Evolutionary conservation across 768 basidiomycete genomes (phyloP).

Genomic region (Auriscalpium microsporum): DNA sequence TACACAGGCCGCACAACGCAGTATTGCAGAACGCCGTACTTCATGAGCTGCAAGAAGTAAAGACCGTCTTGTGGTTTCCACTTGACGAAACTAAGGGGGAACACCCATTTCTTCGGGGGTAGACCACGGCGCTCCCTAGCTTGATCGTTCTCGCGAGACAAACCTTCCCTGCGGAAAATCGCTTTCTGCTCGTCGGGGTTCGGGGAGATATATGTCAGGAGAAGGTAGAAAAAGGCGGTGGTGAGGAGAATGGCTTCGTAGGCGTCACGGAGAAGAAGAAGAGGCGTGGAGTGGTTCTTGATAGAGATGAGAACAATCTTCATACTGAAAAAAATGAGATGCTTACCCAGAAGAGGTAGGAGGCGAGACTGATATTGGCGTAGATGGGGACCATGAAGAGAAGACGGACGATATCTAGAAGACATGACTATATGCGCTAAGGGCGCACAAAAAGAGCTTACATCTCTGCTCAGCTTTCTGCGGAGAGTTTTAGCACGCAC

Average conservation of each 20-base stretch:
- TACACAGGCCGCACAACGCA: slow-evolving; percentile 56
- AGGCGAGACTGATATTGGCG: slow-evolving; percentile 54
- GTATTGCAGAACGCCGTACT: slow-evolving; percentile 71
- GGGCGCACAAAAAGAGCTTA: slow-evolving; percentile 20
- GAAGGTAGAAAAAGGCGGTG: slow-evolving; percentile 72
- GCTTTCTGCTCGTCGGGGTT: slow-evolving; percentile 52
- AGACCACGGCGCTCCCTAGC: slow-evolving; percentile 35
- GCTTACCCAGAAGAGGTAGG: slow-evolving; percentile 62
- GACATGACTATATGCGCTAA: not conserved
- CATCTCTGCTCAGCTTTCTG: slow-evolving; percentile 68
- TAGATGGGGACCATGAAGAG: slow-evolving; percentile 78
- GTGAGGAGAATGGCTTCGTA: slow-evolving; percentile 73
- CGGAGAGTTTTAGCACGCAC: not conserved
- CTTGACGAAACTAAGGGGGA: slow-evolving; percentile 55
- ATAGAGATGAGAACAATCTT: not conserved
- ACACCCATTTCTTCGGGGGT: slow-evolving; percentile 52
- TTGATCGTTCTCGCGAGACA: slow-evolving; percentile 48
- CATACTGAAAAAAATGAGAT: not conserved
- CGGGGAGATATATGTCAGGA: slow-evolving; percentile 61
- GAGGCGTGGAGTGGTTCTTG: slow-evolving; percentile 59
- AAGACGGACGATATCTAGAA: slow-evolving; percentile 58
- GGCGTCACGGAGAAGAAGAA: slow-evolving; percentile 61
- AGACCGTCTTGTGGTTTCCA: slow-evolving; percentile 65
- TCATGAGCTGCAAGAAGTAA: slow-evolving; percentile 65
- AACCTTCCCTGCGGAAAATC: slow-evolving; percentile 47